These are phyloP conservation scores for Suhomyces kunorum DNA, from an alignment of 1,139 yeast genomes.

Conservation along the genomic window DNA sequence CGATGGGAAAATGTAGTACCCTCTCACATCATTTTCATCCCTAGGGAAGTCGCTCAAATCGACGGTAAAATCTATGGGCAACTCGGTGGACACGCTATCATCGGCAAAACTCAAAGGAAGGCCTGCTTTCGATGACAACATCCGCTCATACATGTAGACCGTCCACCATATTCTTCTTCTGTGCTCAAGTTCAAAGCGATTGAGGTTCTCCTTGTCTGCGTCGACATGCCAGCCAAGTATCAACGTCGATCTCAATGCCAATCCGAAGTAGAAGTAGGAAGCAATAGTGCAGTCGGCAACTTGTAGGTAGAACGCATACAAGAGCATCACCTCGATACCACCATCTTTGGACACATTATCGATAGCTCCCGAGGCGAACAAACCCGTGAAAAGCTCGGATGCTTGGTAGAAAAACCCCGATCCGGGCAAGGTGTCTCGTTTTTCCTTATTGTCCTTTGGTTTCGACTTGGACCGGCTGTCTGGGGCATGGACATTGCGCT, in stretches of 20 bases:
- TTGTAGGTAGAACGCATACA: slow-evolving; percentile 80
- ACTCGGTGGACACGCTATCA: slow-evolving; percentile 72
- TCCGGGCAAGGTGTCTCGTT: slow-evolving; percentile 58
- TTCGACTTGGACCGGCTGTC: slow-evolving; percentile 16
- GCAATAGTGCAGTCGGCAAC: slow-evolving; percentile 86
- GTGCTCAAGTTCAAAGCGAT: slow-evolving; percentile 73
- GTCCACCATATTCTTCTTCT: slow-evolving; percentile 90
- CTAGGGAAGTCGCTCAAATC: slow-evolving; percentile 52
- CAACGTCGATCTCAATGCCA: slow-evolving; percentile 73
- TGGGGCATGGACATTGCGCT: slow-evolving; percentile 11
- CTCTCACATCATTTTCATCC: slow-evolving; percentile 51
- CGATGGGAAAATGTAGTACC: slow-evolving; percentile 72
- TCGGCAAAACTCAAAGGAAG: slow-evolving; percentile 77
- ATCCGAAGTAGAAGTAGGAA: slow-evolving; percentile 77
- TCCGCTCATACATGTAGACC: slow-evolving; percentile 83
- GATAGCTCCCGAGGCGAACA: slow-evolving; percentile 77
- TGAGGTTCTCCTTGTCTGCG: slow-evolving; percentile 64
- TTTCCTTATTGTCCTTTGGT: slow-evolving; percentile 13
- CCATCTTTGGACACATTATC: slow-evolving; percentile 78
- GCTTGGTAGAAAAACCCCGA: slow-evolving; percentile 77
- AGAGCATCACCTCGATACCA: slow-evolving; percentile 74
- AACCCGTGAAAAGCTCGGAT: slow-evolving; percentile 69
- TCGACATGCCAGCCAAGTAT: slow-evolving; percentile 84
- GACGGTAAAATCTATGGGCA: slow-evolving; percentile 73
- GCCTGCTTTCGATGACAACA: slow-evolving; percentile 85